A percentile compares a stretch with the other conserved stretches of the same genome.
Conservation (phyloP, 495 filamentous ascomycete genomes). For the Haplographium delicatum region DNA sequence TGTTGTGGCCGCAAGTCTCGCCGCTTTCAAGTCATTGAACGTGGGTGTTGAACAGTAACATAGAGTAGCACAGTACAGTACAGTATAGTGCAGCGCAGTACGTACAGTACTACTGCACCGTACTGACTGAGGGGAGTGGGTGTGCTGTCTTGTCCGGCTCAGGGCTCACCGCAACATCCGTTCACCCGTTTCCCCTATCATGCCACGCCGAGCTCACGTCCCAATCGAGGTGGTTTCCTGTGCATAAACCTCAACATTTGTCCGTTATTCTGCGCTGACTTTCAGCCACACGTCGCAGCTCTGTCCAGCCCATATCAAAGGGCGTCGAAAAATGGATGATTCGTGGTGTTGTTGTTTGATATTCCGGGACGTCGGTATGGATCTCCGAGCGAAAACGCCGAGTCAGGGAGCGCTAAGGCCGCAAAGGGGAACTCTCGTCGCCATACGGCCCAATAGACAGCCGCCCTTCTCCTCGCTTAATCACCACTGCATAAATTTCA, state of each 20-base stretch:
- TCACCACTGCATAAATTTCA: neutral
- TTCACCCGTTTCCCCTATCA: neutral
- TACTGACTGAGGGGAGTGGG: no score
- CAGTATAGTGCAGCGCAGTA: no score
- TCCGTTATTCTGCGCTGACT: no score
- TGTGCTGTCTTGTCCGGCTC: neutral
- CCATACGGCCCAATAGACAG: neutral
- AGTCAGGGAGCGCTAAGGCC: neutral
- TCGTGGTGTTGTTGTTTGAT: slow-evolving; percentile 3
- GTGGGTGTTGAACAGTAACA: no score
- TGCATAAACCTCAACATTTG: neutral
- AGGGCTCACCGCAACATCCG: slow-evolving; percentile 10
- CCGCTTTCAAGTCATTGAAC: no score
- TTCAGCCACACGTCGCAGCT: no score
- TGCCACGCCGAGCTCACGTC: neutral
- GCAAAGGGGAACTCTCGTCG: slow-evolving; percentile 8
- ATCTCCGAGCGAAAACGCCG: slow-evolving; percentile 6
- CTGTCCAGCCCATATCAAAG: no score
- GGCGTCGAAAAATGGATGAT: no score
- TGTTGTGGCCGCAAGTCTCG: neutral
- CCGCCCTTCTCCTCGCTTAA: neutral
- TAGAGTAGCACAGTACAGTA: no score
- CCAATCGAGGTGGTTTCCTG: neutral
- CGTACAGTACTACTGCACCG: no score
- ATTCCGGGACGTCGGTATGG: slow-evolving; percentile 16